These are phyloP conservation scores for Claviceps spartinae DNA, from an alignment of 2,329 filamentous ascomycete species.

Conservation along the genomic window DNA sequence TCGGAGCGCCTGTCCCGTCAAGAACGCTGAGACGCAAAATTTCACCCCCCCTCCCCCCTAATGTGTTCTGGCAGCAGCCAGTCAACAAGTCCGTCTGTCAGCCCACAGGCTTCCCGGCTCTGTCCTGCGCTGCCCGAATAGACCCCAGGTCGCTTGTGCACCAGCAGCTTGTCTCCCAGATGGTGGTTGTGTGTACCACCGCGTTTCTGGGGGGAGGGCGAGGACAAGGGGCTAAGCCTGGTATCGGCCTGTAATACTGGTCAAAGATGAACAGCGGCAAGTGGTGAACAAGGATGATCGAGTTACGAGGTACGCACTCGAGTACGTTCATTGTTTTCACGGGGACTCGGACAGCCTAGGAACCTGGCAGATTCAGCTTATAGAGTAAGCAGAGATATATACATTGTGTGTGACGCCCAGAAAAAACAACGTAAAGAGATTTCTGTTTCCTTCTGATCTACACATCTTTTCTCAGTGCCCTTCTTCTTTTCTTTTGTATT, in stretches of 20 bases:
- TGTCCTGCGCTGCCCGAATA: not conserved
- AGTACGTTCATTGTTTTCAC: constrained; percentile 3
- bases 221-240: not conserved
- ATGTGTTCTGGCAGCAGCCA: not conserved
- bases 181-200: constrained; percentile 4
- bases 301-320: constrained; percentile 1
- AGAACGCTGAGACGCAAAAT: constrained; percentile 3
- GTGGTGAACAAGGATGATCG: constrained; percentile 3
- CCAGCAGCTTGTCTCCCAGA: not conserved
- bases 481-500: constrained; percentile 1
- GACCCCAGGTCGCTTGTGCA: not conserved
- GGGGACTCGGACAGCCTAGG: constrained; percentile 4
- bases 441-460: constrained; percentile 2
- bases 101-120: not conserved
- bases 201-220: not conserved
- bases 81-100: not conserved
- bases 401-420: constrained; percentile 8
- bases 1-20: constrained; percentile 7
- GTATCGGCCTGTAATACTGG: not conserved
- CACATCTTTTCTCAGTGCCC: not conserved
- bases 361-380: constrained; percentile 3
- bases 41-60: not conserved
- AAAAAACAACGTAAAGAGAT: not conserved
- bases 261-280: not conserved
- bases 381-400: constrained; percentile 8